Conservation (phyloP, 768 basidiomycete species). For the Rhodosporidiobolus odoratus region DNA sequence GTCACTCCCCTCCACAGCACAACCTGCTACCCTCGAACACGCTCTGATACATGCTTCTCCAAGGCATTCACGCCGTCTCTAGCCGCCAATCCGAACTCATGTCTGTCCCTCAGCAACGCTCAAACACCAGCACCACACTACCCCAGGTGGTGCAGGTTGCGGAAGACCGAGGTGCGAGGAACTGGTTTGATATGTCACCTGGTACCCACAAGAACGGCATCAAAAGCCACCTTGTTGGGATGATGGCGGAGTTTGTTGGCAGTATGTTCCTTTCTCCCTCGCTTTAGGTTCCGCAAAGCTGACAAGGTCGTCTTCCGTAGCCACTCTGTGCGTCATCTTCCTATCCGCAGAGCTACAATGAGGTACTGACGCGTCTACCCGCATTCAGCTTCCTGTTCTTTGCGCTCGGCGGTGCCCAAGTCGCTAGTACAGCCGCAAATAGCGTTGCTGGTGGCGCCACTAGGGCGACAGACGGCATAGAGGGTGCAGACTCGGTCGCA, state of each 20-base stretch:
- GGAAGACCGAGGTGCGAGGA: neutral
- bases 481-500: neutral
- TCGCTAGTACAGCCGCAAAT: slow-evolving; percentile 1
- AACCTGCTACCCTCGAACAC: too few relatives aligned
- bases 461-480: neutral
- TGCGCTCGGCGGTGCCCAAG: slow-evolving; percentile 13
- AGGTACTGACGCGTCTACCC: neutral
- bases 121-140: neutral
- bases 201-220: slow-evolving; percentile 3
- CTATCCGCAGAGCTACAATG: neutral
- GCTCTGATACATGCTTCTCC: too few relatives aligned
- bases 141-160: neutral
- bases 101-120: neutral
- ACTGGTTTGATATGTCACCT: neutral
- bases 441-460: slow-evolving; percentile 1
- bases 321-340: slow-evolving; percentile 3
- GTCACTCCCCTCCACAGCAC: too few relatives aligned
- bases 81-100: neutral
- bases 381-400: slow-evolving; percentile 8
- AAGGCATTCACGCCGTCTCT: too few relatives aligned
- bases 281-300: neutral
- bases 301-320: neutral
- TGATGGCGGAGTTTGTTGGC: slow-evolving; percentile 17
- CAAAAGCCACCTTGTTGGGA: slow-evolving; percentile 19
- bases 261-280: slow-evolving; percentile 1